Evolutionary conservation across 169 alveolate species (phyloP), one percentile per base, ranked within the genome.

Genomic region (Cryptosporidium xiaoi): DNA sequence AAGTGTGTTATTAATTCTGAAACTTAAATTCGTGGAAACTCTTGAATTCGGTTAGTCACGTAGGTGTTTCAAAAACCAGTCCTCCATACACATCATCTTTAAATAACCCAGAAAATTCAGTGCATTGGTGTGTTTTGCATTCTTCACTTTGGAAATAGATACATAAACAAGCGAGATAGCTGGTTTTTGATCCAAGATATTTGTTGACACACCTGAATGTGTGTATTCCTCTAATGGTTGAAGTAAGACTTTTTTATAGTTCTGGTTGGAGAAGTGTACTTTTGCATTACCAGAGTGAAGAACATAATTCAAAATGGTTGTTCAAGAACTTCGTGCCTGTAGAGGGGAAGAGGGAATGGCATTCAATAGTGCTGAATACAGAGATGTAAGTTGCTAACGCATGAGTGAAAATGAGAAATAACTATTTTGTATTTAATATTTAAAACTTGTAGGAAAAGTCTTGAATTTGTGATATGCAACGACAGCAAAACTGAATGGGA

Each of bases 391-490:
- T 62, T 60, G 2, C 2, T 2, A 27, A 24, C 16, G 40, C 34
- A 3, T 44, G n/a, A 20, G 0, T 12, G 2, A 10, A 13, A 12
- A 34, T 48, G 44, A 48, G 31, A 44, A 24, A 31, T 33, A 16
- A 69, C 29, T 55, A 20, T 48, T n/a, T 69, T 33, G 18, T 7
- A 65, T 24, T 65, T 27, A 24, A 36, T 29, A 33, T n/a, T 31
- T 20, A 12, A n/a, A 16, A 1, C 33, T n/a, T 62, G 34, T 62
- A 77, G 87, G 27, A 33, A 58, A 13, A 40, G 46, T 62, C 18
- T 77, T 27, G 87, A 77, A 51, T 77, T 77, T 44, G 87, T 77
- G 18, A 20, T 77, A 44, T 60, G 77, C 40, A 60, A 77, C 56
- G 10, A 16, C 3, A 33, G 46, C 24, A 77, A 77, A 24, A 44